Base-by-base conservation (phyloP, 2,329 filamentous ascomycete species). In the Fusarium bactridioides region DNA sequence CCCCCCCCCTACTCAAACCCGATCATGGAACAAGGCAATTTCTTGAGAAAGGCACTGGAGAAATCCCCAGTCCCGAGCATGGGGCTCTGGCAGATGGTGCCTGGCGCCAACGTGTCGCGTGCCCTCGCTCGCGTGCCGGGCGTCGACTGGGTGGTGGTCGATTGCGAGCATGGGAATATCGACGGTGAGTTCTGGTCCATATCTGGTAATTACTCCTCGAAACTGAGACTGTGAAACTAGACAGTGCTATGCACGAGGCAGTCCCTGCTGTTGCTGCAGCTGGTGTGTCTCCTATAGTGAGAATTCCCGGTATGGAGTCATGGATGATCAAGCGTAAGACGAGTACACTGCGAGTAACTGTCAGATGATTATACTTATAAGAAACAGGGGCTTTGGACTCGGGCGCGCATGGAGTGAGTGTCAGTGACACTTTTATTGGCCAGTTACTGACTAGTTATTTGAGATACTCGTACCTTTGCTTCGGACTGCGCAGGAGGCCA, bases 371-470 rank as follows among this genome's bases (percentile, higher is more conserved):
- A 33, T 33, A 6, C 38, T 41, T 10, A 41, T 0, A n/a, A 19
- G 5, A 5, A n/a, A 21, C 1, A 45, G 43, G 43, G 1, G 43
- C 43, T 27, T 45, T 45, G 12, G 43, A 45, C 23, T 21, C 23
- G 18, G 43, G 43, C 4, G 43, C 23, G 2, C 43, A 45, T 27
- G 43, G 43, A 21, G 23, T 45, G 18, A 21, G 43, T 45, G 5
- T 21, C 4, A 21, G 8, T 13, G 12, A 3, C 11, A 7, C 4
- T 5, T 21, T 0, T 7, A 45, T 45, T 10, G 23, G 3, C 12
- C 4, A 1, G 5, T 7, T 3, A 27, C 23, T 45, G 4, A 27
- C 23, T 27, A 10, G 8, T 4, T 15, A 1, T 13, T 4, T 3
- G 7, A 45, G 43, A 21, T 45, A 1, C 18, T 45, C 1, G 23